phyloP scores from a whole-genome alignment of 1,284 basidiomycete species.

The Ceraceosorus bombacis region DNA sequence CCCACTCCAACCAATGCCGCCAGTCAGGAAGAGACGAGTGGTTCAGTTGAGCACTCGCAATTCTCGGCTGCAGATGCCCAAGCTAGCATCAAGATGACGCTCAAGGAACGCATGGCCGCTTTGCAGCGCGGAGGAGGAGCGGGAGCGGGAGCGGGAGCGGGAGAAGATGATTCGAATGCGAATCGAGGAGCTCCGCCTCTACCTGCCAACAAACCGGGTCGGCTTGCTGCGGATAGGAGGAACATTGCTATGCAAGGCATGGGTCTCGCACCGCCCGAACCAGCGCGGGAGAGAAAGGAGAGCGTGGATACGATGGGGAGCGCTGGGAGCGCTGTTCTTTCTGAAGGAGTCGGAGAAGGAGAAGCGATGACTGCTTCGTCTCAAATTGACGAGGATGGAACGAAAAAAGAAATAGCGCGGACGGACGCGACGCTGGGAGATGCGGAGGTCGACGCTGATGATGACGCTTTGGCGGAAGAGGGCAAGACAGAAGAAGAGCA shows the following conservation, averaged over 20 bases:
- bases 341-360: no score
- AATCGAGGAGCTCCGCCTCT: slow-evolving; percentile 2
- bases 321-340: no score
- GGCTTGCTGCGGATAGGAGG: slow-evolving; percentile 4
- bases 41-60: not conserved
- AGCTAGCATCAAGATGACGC: slow-evolving; percentile 44
- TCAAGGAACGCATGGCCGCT: slow-evolving; percentile 47
- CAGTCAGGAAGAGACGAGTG: not conserved
- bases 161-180: not conserved
- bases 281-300: not conserved
- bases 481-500: slow-evolving; percentile 17
- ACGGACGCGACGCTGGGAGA: no score
- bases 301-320: not conserved
- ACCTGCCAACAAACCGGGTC: slow-evolving; percentile 7
- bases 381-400: no score
- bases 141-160: not conserved
- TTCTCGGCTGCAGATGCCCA: slow-evolving; percentile 44
- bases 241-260: slow-evolving; percentile 5
- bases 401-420: no score
- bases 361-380: no score
- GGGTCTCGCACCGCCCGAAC: slow-evolving; percentile 5
- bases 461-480: no score
- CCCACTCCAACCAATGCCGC: slow-evolving; percentile 6
- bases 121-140: slow-evolving; percentile 32
- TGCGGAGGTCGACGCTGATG: no score